Evolutionary conservation across 2,329 filamentous ascomycete species (phyloP).

Genomic region (Hypoxylon sp.): DNA sequence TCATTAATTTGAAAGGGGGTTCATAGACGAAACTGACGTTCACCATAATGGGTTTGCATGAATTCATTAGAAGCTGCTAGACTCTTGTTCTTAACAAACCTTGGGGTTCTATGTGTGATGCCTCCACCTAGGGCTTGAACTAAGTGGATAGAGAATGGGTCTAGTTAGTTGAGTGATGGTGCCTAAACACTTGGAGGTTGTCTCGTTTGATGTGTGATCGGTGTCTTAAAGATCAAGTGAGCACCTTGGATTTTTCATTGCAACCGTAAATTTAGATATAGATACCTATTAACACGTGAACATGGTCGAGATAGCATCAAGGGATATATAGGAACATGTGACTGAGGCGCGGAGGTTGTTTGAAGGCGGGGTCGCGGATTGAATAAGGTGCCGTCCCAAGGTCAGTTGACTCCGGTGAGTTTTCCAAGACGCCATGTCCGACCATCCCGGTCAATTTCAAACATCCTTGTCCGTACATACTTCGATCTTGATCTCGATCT

Average conservation of each 20-base stretch:
- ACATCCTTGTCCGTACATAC: neutral
- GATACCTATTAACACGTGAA: neutral
- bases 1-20: neutral
- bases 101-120: too few relatives aligned
- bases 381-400: neutral
- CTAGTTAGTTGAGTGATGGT: too few relatives aligned
- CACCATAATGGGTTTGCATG: neutral
- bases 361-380: neutral
- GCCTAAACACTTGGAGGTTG: too few relatives aligned
- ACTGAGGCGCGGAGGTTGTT: neutral
- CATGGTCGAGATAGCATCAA: neutral
- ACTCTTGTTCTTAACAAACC: too few relatives aligned
- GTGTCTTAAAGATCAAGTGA: neutral
- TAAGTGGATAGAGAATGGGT: too few relatives aligned
- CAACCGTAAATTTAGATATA: neutral
- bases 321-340: constrained; percentile 1
- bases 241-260: neutral
- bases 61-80: too few relatives aligned
- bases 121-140: too few relatives aligned
- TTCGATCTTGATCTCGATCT: constrained; percentile 2
- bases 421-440: neutral
- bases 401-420: constrained; percentile 2
- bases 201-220: neutral
- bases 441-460: neutral
- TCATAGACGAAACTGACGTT: neutral